Evolutionary conservation across 179 eudicot genomes (phyloP).

Genomic region (Dionaea muscipula): DNA sequence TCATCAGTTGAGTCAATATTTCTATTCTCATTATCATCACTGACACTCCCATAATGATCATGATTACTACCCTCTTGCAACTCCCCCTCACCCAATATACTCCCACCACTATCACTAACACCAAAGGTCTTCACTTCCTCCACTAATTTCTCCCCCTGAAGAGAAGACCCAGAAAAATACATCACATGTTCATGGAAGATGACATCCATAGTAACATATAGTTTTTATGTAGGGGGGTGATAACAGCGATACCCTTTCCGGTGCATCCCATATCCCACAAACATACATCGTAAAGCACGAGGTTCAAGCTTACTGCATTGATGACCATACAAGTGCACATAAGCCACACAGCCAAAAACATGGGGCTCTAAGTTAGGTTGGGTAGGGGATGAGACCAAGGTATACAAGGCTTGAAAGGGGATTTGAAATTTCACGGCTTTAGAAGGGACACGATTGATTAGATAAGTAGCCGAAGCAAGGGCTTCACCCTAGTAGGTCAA

Average conservation of each 20-base stretch:
- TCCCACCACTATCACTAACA: background rate
- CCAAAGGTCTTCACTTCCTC: slow-evolving; percentile 5
- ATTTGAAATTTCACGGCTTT: slow-evolving; percentile 10
- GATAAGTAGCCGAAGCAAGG: slow-evolving; percentile 6
- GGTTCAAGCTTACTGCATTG: background rate
- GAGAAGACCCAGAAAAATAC: slow-evolving; percentile 6
- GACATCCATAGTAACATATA: slow-evolving; percentile 8
- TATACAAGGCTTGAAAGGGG: slow-evolving; percentile 7
- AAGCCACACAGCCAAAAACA: slow-evolving; percentile 9
- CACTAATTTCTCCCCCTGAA: slow-evolving; percentile 10
- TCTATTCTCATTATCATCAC: no score
- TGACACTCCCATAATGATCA: no score
- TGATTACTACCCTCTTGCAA: background rate
- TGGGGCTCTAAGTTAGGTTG: background rate
- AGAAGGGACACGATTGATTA: slow-evolving; percentile 16
- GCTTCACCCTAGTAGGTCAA: slow-evolving; percentile 14
- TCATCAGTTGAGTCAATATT: no score
- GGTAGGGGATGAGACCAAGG: slow-evolving; percentile 3
- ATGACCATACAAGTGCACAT: background rate
- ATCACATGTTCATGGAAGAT: slow-evolving; percentile 6
- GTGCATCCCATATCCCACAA: slow-evolving; percentile 15
- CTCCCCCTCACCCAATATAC: no score
- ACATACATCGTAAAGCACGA: slow-evolving; percentile 8
- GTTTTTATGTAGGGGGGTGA: slow-evolving; percentile 9
- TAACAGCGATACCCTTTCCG: slow-evolving; percentile 18